A percentile compares a stretch with the other conserved stretches of the same genome.
Evolutionary conservation across 805 yeast species (phyloP).

Genomic region (Blastobotrys robertii): DNA sequence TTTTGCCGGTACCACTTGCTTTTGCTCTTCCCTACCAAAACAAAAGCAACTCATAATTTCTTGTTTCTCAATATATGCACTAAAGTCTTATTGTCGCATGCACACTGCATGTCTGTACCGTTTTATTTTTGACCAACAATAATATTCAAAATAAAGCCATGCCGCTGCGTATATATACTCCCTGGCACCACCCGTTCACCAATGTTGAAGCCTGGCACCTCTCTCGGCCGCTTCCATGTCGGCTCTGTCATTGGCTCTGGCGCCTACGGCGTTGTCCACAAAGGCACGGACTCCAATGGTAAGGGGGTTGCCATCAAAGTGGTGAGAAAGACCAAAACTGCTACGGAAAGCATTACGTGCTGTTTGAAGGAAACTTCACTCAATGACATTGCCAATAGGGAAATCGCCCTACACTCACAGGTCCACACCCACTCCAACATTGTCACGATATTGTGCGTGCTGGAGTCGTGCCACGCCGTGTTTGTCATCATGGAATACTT

Average conservation of each 20-base stretch:
- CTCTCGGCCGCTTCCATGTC: not conserved
- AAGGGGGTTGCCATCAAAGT: conserved; percentile 63
- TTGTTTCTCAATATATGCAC: too few relatives aligned
- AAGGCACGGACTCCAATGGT: conserved; percentile 46
- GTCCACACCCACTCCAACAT: conserved; percentile 74
- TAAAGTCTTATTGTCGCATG: too few relatives aligned
- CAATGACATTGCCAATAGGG: conserved; percentile 31
- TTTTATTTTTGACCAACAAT: too few relatives aligned
- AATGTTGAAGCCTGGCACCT: not conserved
- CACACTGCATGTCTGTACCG: too few relatives aligned
- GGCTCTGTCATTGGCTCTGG: conserved; percentile 60
- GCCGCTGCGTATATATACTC: not conserved
- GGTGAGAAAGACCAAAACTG: conserved; percentile 8
- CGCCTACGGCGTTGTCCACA: conserved; percentile 74
- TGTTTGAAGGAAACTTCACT: not conserved
- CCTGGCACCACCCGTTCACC: not conserved
- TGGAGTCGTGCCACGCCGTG: conserved; percentile 41
- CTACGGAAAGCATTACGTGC: not conserved
- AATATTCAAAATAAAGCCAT: too few relatives aligned
- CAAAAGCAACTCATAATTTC: too few relatives aligned
- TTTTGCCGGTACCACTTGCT: too few relatives aligned
- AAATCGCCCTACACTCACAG: conserved; percentile 59
- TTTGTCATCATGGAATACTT: conserved; percentile 80
- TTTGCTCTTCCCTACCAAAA: too few relatives aligned
- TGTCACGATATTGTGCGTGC: conserved; percentile 61